Evolutionary conservation across 1,139 yeast species (phyloP).

Genomic region (Candida sojae): DNA sequence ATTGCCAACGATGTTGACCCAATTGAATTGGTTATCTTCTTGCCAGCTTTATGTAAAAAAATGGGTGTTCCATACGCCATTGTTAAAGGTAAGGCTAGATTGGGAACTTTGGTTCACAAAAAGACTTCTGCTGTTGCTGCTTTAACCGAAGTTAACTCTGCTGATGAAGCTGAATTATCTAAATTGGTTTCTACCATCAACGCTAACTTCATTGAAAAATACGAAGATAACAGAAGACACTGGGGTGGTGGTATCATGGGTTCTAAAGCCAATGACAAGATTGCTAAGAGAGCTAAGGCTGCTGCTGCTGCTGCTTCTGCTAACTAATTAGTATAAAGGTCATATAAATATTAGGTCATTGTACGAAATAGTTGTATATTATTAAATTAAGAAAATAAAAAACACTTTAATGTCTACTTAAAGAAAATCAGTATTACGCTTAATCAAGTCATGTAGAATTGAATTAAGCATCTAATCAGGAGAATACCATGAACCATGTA

Average conservation of each 20-base stretch:
- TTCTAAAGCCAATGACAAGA: constrained; percentile 82
- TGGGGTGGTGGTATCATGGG: constrained; percentile 99
- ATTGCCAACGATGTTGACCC: constrained; percentile 99
- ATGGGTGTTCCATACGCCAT: constrained; percentile 99
- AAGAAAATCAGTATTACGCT: too few relatives aligned
- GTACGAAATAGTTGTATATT: constrained; percentile 1
- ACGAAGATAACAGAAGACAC: constrained; percentile 95
- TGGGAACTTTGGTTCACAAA: constrained; percentile 95
- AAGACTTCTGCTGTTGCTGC: constrained; percentile 98
- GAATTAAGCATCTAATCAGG: too few relatives aligned
- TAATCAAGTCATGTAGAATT: too few relatives aligned
- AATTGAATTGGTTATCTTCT: constrained; percentile 92
- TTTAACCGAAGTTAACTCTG: constrained; percentile 88
- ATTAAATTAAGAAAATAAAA: background rate
- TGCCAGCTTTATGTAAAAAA: constrained; percentile 98
- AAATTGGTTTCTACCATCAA: constrained; percentile 89
- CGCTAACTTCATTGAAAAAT: constrained; percentile 88
- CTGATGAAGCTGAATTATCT: constrained; percentile 93
- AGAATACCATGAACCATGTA: too few relatives aligned
- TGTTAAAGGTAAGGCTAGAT: constrained; percentile 98
- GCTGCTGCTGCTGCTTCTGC: constrained; percentile 58
- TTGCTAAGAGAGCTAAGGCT: constrained; percentile 45
- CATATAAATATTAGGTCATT: background rate
- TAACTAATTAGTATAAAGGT: constrained; percentile 2
- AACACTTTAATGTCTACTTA: too few relatives aligned